Percentiles rank a stretch among this genome's conserved stretches.
These are phyloP conservation scores for Phoma sp. DNA, from an alignment of 2,329 filamentous ascomycete species.

Conservation along the genomic window DNA sequence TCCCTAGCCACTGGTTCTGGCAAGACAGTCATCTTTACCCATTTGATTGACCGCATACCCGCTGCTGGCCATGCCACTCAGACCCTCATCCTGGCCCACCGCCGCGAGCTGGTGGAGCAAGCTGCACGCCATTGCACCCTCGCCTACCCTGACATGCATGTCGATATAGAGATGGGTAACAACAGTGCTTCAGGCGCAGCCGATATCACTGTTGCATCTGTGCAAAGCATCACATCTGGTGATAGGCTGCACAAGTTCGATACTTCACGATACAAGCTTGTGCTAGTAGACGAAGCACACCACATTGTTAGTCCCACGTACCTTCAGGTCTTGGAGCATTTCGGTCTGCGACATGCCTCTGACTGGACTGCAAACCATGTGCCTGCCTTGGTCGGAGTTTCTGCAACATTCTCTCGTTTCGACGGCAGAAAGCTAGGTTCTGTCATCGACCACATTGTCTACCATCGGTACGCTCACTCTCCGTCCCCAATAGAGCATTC, in stretches of 20 bases:
- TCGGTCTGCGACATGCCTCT: constrained; percentile 66
- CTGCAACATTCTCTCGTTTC: constrained; percentile 78
- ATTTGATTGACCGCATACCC: constrained; percentile 81
- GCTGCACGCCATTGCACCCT: constrained; percentile 82
- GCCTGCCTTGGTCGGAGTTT: constrained; percentile 80
- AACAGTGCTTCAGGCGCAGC: constrained; percentile 77
- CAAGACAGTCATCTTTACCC: constrained; percentile 96
- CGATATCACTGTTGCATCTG: constrained; percentile 92
- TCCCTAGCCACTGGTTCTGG: constrained; percentile 88
- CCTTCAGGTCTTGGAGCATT: constrained; percentile 75
- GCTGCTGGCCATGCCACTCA: constrained; percentile 66
- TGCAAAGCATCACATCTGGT: constrained; percentile 80
- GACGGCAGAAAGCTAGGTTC: constrained; percentile 83
- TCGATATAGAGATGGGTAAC: constrained; percentile 92
- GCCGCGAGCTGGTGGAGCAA: constrained; percentile 92
- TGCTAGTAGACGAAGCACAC: constrained; percentile 95
- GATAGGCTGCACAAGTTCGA: constrained; percentile 84
- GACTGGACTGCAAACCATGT: constrained; percentile 37
- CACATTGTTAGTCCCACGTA: constrained; percentile 91
- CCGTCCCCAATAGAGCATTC: not conserved
- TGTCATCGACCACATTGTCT: constrained; percentile 94
- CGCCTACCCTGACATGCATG: constrained; percentile 77
- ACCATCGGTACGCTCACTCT: constrained; percentile 68
- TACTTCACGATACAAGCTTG: constrained; percentile 78
- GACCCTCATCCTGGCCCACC: constrained; percentile 90